A percentile compares a stretch with the other conserved stretches of the same genome.
Evolutionary conservation across 164 flowering plant species (phyloP).

Genomic region (Macadamia tetraphylla): DNA sequence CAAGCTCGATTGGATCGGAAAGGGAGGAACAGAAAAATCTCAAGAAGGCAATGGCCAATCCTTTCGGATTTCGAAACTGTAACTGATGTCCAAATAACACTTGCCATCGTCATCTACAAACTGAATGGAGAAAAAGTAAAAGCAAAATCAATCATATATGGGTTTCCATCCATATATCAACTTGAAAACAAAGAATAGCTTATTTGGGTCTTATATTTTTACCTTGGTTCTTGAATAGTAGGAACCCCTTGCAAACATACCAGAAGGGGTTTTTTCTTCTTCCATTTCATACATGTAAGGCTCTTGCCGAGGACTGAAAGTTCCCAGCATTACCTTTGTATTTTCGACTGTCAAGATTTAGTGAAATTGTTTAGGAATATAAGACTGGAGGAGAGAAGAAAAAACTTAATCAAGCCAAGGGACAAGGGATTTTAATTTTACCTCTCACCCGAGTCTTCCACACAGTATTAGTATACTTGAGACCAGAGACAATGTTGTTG

Average conservation of each 20-base stretch:
- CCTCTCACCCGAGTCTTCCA: constrained; percentile 7
- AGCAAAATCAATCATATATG: neutral
- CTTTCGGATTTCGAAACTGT: constrained; percentile 50
- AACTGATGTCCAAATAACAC: constrained; percentile 48
- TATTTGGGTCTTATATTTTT: constrained; percentile 2
- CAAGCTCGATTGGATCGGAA: neutral
- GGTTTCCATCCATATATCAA: neutral
- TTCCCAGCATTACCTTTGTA: constrained; percentile 49
- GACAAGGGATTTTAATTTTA: neutral
- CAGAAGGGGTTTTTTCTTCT: constrained; percentile 49
- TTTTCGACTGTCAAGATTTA: constrained; percentile 33
- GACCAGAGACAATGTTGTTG: constrained; percentile 16
- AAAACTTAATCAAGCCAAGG: neutral
- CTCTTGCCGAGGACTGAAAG: constrained; percentile 46
- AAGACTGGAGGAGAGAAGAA: neutral
- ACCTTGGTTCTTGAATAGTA: constrained; percentile 53
- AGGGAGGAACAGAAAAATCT: neutral
- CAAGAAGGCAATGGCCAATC: constrained; percentile 31
- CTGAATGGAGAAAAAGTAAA: constrained; percentile 18
- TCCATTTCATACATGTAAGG: constrained; percentile 38
- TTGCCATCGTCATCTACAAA: constrained; percentile 51
- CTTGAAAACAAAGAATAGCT: neutral
- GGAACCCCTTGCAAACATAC: constrained; percentile 48
- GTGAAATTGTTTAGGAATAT: neutral
- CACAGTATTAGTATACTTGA: constrained; percentile 7